Evolutionary conservation across 257 asterid genomes (phyloP), one percentile per base, ranked within the genome.

Genomic region (Plantago major): DNA sequence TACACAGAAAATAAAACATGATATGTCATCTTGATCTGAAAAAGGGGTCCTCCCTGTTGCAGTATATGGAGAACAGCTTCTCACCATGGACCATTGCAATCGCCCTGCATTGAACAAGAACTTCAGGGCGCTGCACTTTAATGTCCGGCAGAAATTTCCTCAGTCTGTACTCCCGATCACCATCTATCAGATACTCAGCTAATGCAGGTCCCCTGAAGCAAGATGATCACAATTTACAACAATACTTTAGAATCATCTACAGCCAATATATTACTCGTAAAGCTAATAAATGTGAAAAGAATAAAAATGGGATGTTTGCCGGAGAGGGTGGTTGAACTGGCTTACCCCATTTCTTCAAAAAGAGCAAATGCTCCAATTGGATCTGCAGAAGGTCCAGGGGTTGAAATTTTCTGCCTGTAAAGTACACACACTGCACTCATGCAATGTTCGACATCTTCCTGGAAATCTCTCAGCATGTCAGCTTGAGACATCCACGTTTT

Each of bases 401-500:
- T 63, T 45, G 52, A 58, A 55, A 65, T 14, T 9, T 69, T 58
- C 42, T 60, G 63, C 58, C 76, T 45, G 55, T 77, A 64, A 50
- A 77, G 76, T 58, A 71, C 72, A 45, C 76, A 77, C 3, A 77
- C 70, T 0, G 67, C 79, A 12, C 55, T 63, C 76, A 66, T 33
- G 64, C 69, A 59, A 62, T 70, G 65, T 44, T 67, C 74, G 9
- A 37, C 52, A 42, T 77, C 77, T 22, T 67, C 42, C 46, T 60
- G 47, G 30, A 77, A 67, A 45, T 71, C 68, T 13, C 40, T 18
- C 42, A 63, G 56, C 63, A 68, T 55, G 7, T 53, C 42, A 59
- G 53, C 67, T 60, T 46, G 63, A 26, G 8, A 46, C 59, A 7
- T 55, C 63, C 58, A 58, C 19, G 19, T 50, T 55, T 22, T 30